phyloP scores from a whole-genome alignment of 1,284 basidiomycete species.

The Anthracocystis panici-leucophaei region DNA sequence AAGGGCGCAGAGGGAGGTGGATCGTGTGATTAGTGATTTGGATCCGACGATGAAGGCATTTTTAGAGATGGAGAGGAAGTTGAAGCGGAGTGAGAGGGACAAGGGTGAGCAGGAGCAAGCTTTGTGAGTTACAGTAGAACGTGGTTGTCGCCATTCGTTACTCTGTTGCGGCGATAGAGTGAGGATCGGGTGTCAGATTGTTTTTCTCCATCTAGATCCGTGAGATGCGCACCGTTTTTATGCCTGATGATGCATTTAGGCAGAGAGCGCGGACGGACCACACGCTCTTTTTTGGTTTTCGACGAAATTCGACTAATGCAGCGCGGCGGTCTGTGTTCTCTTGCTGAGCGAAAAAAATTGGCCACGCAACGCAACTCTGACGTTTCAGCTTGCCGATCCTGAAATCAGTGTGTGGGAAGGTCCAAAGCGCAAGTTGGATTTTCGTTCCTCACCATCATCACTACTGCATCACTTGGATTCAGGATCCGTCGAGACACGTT shows the following conservation, averaged over 20 bases:
- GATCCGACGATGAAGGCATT: slow-evolving; percentile 67
- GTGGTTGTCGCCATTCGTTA: background rate
- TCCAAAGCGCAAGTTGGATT: background rate
- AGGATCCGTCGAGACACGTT: too few species aligned
- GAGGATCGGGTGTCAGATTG: background rate
- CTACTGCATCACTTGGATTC: too few species aligned
- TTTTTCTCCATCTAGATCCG: background rate
- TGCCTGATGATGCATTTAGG: slow-evolving; percentile 16
- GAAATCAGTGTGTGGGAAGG: too few species aligned
- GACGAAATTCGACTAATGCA: slow-evolving; percentile 12
- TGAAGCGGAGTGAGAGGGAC: slow-evolving; percentile 54
- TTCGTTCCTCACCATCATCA: background rate
- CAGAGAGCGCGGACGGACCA: slow-evolving; percentile 13
- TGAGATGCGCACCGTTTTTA: background rate
- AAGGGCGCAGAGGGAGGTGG: slow-evolving; percentile 51
- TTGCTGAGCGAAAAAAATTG: background rate
- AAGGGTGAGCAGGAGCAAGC: slow-evolving; percentile 13
- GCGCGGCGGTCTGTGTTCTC: background rate
- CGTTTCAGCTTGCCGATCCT: background rate
- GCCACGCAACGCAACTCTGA: background rate
- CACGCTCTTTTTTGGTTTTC: background rate
- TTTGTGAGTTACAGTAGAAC: background rate
- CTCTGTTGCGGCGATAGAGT: background rate
- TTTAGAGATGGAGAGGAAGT: slow-evolving; percentile 62
- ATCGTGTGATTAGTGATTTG: slow-evolving; percentile 46